These are phyloP conservation scores for Albugo candida DNA, from an alignment of 352 stramenopile species.

Conservation along the genomic window DNA sequence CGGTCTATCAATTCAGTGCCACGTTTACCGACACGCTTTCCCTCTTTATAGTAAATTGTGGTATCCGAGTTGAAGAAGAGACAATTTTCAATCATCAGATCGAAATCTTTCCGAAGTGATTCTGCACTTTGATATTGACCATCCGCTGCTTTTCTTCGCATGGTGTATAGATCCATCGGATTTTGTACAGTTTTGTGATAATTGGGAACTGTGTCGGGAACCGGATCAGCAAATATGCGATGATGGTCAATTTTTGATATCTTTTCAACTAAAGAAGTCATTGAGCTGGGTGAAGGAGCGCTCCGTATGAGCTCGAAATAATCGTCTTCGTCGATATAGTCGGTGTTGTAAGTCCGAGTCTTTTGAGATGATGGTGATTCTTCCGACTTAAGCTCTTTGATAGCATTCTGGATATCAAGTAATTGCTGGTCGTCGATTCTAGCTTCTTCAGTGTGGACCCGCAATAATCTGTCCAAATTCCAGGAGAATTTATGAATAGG, in stretches of 20 bases:
- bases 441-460: slow-evolving; percentile 41
- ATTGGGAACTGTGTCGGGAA: slow-evolving; percentile 65
- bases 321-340: slow-evolving; percentile 50
- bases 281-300: slow-evolving; percentile 41
- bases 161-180: slow-evolving; percentile 72
- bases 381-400: slow-evolving; percentile 42
- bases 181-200: slow-evolving; percentile 71
- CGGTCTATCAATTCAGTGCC: slow-evolving; percentile 61
- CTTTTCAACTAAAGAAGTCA: slow-evolving; percentile 58
- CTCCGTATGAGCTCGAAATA: slow-evolving; percentile 63
- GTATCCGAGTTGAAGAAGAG: slow-evolving; percentile 72
- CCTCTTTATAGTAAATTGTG: slow-evolving; percentile 79
- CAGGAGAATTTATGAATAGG: slow-evolving; percentile 79
- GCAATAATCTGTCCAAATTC: slow-evolving; percentile 65
- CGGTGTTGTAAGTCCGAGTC: slow-evolving; percentile 47
- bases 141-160: slow-evolving; percentile 54
- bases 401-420: slow-evolving; percentile 42
- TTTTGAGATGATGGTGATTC: slow-evolving; percentile 47
- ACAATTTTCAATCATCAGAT: slow-evolving; percentile 77
- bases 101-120: slow-evolving; percentile 58
- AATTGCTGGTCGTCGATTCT: slow-evolving; percentile 16
- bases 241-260: slow-evolving; percentile 53
- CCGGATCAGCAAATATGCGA: slow-evolving; percentile 68
- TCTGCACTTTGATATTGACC: slow-evolving; percentile 71
- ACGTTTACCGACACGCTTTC: slow-evolving; percentile 66